Evolutionary conservation across 139 green algal species (phyloP), one percentile per base, ranked within the genome.

Genomic region (Edaphochlamys debaryana): DNA sequence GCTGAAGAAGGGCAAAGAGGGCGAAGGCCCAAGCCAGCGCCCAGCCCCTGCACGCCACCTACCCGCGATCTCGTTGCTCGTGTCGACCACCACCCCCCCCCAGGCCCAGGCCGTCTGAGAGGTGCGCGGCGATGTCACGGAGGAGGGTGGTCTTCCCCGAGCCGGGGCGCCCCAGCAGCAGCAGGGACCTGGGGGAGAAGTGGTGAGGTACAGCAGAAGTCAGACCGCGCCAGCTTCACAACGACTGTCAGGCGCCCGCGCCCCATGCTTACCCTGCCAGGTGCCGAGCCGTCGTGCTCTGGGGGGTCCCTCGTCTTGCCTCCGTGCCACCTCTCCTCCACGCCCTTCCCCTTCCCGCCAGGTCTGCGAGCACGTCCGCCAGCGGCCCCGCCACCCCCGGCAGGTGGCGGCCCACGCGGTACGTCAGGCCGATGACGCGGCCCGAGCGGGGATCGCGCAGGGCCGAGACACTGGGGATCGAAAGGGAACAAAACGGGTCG

Each of bases 321-420:
- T n/a, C n/a, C n/a, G n/a, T n/a, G n/a, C n/a, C n/a, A n/a, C n/a
- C n/a, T n/a, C n/a, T n/a, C n/a, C n/a, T n/a, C n/a, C n/a, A n/a
- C n/a, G n/a, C n/a, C n/a, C n/a, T n/a, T n/a, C n/a, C 45, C 45
- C 45, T 54, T 9, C 58, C 58, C 58, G 79, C 56, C 60, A 90
- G 85, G 67, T 78, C 79, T 19, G 73, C 67, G 37, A 95, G 86
- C 60, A 98, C 81, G 69, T 94, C 92, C 34, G 90, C 56, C 48
- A 94, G 41, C 64, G 80, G 64, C 60, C 48, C 42, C 0, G 79
- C 89, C 63, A 86, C 77, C 27, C 89, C 91, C 69, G 84, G 58
- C 27, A 96, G 69, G 42, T 94, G 85, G 11, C 94, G 87, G 32
- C 93, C 92, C 23, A 96, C 82, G 41, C 92, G 76, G 83, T 92